Percentiles rank a stretch among this genome's conserved stretches.
Conservation (phyloP, 2,329 filamentous ascomycete genomes). For the Lecanosticta acicola region DNA sequence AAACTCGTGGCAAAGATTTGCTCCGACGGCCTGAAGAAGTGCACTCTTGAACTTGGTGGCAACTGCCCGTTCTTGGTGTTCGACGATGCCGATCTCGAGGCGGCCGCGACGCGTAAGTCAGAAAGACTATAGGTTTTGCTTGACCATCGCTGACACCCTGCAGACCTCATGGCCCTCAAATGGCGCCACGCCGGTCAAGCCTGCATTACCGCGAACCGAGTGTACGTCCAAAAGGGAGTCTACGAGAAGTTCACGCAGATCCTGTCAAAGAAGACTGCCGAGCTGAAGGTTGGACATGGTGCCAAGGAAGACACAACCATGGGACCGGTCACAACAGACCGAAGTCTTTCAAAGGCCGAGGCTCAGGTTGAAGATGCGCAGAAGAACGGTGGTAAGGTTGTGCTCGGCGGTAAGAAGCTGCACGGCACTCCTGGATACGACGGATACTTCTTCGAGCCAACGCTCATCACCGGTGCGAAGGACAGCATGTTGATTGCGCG, state of each 20-base stretch:
- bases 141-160: conserved; percentile 8
- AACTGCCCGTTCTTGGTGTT: conserved; percentile 62
- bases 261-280: conserved; percentile 48
- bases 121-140: too few species aligned
- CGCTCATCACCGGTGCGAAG: conserved; percentile 56
- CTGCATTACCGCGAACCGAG: conserved; percentile 60
- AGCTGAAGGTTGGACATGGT: conserved; percentile 58
- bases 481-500: conserved; percentile 51
- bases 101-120: conserved; percentile 45
- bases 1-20: conserved; percentile 58
- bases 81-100: conserved; percentile 57
- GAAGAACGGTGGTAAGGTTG: conserved; percentile 56
- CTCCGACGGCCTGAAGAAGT: conserved; percentile 56
- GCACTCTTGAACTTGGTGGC: conserved; percentile 59
- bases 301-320: conserved; percentile 52
- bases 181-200: conserved; percentile 59
- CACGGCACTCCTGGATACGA: conserved; percentile 37
- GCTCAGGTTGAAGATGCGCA: conserved; percentile 57
- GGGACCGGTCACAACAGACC: conserved; percentile 55
- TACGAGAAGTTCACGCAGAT: conserved; percentile 56
- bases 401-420: conserved; percentile 53
- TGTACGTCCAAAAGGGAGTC: conserved; percentile 59
- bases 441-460: conserved; percentile 67
- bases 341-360: conserved; percentile 52
- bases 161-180: conserved; percentile 46